A percentile compares a stretch with the other conserved stretches of the same genome.
Evolutionary conservation across 345 rosid species (phyloP).

Genomic region (Zanthoxylum bungeanum): DNA sequence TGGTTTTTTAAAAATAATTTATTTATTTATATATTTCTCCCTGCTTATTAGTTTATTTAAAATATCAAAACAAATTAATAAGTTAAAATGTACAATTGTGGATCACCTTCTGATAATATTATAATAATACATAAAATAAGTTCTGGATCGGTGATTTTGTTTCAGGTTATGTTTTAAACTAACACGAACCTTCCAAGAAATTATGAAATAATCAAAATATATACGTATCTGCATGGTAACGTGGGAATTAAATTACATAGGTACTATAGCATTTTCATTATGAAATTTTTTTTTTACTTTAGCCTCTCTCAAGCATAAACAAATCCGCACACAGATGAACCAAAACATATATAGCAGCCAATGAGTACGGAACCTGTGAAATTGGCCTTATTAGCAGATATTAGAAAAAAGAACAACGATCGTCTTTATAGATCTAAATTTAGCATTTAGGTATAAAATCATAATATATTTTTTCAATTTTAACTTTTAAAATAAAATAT

Average conservation of each 20-base stretch:
- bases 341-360: not conserved
- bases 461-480: too few relatives aligned
- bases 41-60: not conserved
- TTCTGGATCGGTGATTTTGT: rapidly evolving
- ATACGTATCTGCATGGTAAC: not conserved
- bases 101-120: not conserved
- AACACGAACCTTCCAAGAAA: not conserved
- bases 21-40: not conserved
- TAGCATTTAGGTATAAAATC: too few relatives aligned
- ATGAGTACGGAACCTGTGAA: not conserved
- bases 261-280: not conserved
- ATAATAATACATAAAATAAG: too few relatives aligned
- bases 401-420: not conserved
- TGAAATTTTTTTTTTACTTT: not conserved
- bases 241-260: not conserved
- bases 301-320: not conserved
- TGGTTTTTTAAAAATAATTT: not conserved
- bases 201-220: not conserved
- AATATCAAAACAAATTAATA: not conserved
- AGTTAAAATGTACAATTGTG: not conserved
- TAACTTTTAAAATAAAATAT: too few relatives aligned
- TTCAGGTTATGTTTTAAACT: not conserved
- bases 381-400: not conserved
- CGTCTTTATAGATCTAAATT: not conserved
- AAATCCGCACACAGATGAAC: not conserved